phyloP scores from a whole-genome alignment of 768 basidiomycete genomes.

The Tulasnella sp. region DNA sequence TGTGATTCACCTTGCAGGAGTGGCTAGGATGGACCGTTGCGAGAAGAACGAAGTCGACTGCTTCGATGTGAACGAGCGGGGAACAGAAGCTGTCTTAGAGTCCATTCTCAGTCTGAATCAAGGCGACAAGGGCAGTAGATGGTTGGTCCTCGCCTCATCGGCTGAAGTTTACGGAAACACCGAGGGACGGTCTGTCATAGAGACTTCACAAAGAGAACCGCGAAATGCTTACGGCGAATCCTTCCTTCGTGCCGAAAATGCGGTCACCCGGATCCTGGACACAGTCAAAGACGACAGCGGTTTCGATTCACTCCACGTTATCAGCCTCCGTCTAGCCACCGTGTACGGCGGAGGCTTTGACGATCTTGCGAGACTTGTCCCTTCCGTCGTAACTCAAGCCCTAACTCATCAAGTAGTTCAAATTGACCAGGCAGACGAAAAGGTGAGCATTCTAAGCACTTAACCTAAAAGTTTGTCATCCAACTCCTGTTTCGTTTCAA shows the following conservation, averaged over 20 bases:
- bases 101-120: neutral
- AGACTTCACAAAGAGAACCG: conserved; percentile 11
- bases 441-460: neutral
- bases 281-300: neutral
- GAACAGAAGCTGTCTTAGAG: conserved; percentile 16
- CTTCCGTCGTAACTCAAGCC: conserved; percentile 20
- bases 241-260: conserved; percentile 20
- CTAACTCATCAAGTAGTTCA: conserved; percentile 23
- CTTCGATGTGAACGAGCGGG: conserved; percentile 19
- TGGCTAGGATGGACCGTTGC: conserved; percentile 18
- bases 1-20: conserved; percentile 19
- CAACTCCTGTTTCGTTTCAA: neutral
- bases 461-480: neutral
- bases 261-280: conserved; percentile 12
- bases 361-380: conserved; percentile 21
- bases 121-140: conserved; percentile 16
- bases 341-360: conserved; percentile 23
- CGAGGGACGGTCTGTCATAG: neutral
- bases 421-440: conserved; percentile 18
- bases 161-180: conserved; percentile 21
- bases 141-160: conserved; percentile 23
- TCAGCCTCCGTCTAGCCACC: conserved; percentile 21
- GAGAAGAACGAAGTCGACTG: conserved; percentile 19
- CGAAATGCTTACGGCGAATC: conserved; percentile 20
- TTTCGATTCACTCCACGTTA: conserved; percentile 6